Evolutionary conservation across 192 early-diverging fungal species (phyloP).

Genomic region (Chytriomyces confervae): DNA sequence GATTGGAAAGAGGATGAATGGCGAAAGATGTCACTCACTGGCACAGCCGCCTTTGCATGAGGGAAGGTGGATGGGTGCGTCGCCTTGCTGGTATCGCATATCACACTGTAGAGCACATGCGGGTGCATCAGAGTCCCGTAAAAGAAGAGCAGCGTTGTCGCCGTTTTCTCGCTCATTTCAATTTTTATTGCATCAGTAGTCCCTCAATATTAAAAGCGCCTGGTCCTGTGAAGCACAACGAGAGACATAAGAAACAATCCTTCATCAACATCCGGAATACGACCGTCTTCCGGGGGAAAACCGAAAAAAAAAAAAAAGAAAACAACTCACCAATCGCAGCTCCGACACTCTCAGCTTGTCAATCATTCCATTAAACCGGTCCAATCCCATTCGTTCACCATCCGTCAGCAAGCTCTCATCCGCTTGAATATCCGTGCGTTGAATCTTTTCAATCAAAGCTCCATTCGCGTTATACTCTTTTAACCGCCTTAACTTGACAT

Average conservation of each 20-base stretch:
- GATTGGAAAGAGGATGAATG: no score
- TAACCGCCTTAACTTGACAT: constrained; percentile 45
- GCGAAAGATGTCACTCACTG: not conserved
- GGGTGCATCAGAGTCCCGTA: constrained; percentile 36
- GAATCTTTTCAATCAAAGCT: constrained; percentile 50
- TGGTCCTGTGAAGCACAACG: constrained; percentile 23
- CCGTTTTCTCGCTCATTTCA: not conserved
- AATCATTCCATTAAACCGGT: constrained; percentile 35
- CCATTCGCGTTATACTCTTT: constrained; percentile 39
- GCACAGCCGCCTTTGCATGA: not conserved
- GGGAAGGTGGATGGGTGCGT: constrained; percentile 5
- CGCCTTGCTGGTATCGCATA: not conserved
- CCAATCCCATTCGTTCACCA: constrained; percentile 36
- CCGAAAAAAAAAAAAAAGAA: not conserved
- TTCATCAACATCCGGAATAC: not conserved
- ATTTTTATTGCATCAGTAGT: constrained; percentile 36
- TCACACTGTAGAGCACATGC: constrained; percentile 16
- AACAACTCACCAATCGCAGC: constrained; percentile 31
- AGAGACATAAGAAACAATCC: not conserved
- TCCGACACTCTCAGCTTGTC: constrained; percentile 36
- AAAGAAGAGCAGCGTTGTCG: constrained; percentile 14
- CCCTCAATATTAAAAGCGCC: constrained; percentile 43
- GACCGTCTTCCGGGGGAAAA: not conserved
- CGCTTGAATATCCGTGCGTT: constrained; percentile 45
- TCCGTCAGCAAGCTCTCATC: constrained; percentile 45